Evolutionary conservation across 352 stramenopile genomes (phyloP), one percentile per base, ranked within the genome.

Genomic region (Phytophthora cactorum): DNA sequence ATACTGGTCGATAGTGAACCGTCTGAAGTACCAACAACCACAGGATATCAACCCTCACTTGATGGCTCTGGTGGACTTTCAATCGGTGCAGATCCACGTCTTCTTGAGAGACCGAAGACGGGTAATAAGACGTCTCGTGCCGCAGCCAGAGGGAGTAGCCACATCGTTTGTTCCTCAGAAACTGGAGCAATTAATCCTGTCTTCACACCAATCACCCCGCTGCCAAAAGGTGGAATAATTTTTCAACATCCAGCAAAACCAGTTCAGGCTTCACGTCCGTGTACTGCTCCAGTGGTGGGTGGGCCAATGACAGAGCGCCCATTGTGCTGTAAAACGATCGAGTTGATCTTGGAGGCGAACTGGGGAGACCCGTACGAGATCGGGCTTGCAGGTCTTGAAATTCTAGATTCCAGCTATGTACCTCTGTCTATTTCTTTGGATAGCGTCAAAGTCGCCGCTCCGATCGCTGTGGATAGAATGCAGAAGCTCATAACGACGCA

Each of bases 301-400:
- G 84, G 84, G 6, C 59, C 61, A 2, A 66, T 58, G n/a, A 72
- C 44, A 25, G 78, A 89, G 36, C 75, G 76, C 4, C 81, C 84
- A 0, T 54, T 90, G 10, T 66, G 45, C 7, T 89, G 84, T 39
- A 75, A 82, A 46, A 74, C 66, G 0, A 60, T 92, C n/a, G 77
- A 81, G 41, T 34, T 89, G 8, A 77, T 87, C 31, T 55, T 90
- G 15, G 78, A 90, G 50, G 83, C 81, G 47, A 92, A 90, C 46
- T 92, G 79, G 86, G 86, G 82, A 6, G 80, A 92, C 59, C 86
- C 84, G 11, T 86, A 89, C 59, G 81, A 91, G 47, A 77, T 89
- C 11, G 82, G 83, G 0, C 68, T 91, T 28, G 76, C 80, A 2
- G 84, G 82, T 5, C 63, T 92, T 5, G 73, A 90, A 61, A 75